Conservation (phyloP, 495 filamentous ascomycete species). For the Pyronema domesticum region DNA sequence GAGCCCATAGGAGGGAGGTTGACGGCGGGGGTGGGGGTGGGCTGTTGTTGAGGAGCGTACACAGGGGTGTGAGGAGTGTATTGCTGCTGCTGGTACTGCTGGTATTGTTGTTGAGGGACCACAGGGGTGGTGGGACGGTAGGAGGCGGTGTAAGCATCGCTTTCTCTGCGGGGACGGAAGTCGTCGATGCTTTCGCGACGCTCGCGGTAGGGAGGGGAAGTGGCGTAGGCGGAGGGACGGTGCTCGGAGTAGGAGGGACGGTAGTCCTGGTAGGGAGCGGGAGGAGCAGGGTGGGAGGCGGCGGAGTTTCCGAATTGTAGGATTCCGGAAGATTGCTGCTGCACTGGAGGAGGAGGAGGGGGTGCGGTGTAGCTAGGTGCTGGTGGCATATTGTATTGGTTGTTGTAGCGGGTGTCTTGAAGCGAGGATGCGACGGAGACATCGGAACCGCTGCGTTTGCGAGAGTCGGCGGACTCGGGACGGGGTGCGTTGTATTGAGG, state of each 20-base stretch:
- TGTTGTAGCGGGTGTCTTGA: slow-evolving; percentile 7
- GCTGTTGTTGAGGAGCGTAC: neutral
- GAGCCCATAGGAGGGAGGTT: slow-evolving; percentile 12
- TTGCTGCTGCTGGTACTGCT: slow-evolving; percentile 9
- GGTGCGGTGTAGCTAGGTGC: slow-evolving; percentile 13
- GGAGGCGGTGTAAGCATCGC: slow-evolving; percentile 12
- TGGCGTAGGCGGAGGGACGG: neutral
- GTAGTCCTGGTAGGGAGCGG: neutral
- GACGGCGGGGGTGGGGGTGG: slow-evolving; percentile 10
- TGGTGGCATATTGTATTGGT: slow-evolving; percentile 18
- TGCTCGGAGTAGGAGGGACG: neutral
- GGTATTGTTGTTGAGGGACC: slow-evolving; percentile 8
- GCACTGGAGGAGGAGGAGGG: slow-evolving; percentile 11
- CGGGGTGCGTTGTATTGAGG: slow-evolving; percentile 17
- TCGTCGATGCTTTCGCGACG: slow-evolving; percentile 20
- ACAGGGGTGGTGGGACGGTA: slow-evolving; percentile 12
- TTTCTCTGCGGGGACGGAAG: slow-evolving; percentile 18
- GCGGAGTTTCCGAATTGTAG: neutral
- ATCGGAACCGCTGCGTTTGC: slow-evolving; percentile 24
- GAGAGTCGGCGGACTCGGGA: slow-evolving; percentile 12
- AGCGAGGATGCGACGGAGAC: slow-evolving; percentile 15
- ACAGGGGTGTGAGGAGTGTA: neutral
- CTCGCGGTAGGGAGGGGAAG: slow-evolving; percentile 8
- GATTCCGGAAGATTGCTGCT: slow-evolving; percentile 1
- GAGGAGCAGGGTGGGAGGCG: neutral